Percentiles rank a stretch among this genome's conserved stretches.
These are phyloP conservation scores for Sicyos baderoa DNA, from an alignment of 306 rosid genomes.

Conservation along the genomic window DNA sequence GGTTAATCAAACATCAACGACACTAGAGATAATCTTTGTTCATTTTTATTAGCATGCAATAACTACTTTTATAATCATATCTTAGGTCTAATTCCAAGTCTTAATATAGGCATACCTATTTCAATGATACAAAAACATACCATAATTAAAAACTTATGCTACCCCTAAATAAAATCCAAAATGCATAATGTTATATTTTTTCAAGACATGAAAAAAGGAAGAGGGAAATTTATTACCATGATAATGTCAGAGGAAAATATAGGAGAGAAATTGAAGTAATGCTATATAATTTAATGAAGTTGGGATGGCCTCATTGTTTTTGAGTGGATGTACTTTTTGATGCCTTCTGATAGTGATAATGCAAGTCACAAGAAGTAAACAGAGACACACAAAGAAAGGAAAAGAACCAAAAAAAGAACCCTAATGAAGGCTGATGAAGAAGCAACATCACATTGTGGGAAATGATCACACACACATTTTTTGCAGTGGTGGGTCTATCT, in stretches of 20 bases:
- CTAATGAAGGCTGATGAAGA: background rate
- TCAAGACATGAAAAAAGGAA: background rate
- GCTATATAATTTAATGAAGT: background rate
- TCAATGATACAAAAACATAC: background rate
- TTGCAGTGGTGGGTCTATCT: constrained; percentile 15
- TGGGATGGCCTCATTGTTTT: background rate
- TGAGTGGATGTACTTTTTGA: constrained; percentile 13
- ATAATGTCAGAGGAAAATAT: background rate
- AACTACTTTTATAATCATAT: background rate
- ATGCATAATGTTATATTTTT: background rate
- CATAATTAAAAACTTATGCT: background rate
- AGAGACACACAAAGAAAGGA: too few relatives aligned
- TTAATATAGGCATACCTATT: background rate
- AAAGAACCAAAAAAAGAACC: too few relatives aligned
- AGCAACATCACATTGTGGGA: constrained; percentile 5
- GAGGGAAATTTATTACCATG: background rate
- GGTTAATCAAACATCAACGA: background rate
- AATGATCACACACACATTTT: background rate
- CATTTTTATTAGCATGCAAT: background rate
- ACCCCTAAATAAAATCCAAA: background rate
- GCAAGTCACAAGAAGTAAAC: too few relatives aligned
- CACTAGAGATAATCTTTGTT: background rate
- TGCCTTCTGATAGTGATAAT: background rate
- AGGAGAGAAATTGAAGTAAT: background rate
- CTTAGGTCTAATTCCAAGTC: background rate